Percentiles rank a stretch among this genome's conserved stretches.
phyloP scores from a whole-genome alignment of 2,329 filamentous ascomycete species.

The Fusarium pseudonygamai region DNA sequence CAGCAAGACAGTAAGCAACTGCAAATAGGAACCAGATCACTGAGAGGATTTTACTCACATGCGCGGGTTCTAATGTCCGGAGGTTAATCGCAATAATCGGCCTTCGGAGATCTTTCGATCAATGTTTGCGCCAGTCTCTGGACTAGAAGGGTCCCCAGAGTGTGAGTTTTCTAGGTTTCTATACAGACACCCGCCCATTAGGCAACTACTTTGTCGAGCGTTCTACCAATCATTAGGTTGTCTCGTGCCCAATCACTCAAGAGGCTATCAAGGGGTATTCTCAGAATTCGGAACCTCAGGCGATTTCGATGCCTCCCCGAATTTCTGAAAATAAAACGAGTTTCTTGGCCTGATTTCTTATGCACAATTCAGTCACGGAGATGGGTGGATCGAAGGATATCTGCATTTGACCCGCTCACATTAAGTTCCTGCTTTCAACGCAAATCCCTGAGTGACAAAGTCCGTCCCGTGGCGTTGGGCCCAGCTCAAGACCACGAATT shows the following conservation, averaged over 20 bases:
- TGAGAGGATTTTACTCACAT: neutral
- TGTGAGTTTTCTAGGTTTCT: neutral
- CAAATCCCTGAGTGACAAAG: neutral
- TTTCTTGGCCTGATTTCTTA: neutral
- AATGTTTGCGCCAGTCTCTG: neutral
- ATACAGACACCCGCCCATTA: neutral
- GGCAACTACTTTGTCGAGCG: neutral
- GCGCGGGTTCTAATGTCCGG: neutral
- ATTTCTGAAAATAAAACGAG: neutral
- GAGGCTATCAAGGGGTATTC: neutral
- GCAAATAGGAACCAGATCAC: neutral
- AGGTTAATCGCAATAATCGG: neutral
- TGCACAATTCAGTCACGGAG: neutral
- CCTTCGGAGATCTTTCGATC: neutral
- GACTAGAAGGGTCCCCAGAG: neutral
- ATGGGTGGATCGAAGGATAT: neutral
- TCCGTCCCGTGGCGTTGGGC: neutral
- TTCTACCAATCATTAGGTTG: neutral
- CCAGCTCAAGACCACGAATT: neutral
- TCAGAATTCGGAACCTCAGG: neutral
- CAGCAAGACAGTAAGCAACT: neutral
- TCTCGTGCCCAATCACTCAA: neutral
- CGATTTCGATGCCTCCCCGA: neutral
- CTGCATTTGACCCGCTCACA: neutral
- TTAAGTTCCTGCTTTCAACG: neutral